Conservation (phyloP, 345 rosid species). For the Reutealis trisperma region DNA sequence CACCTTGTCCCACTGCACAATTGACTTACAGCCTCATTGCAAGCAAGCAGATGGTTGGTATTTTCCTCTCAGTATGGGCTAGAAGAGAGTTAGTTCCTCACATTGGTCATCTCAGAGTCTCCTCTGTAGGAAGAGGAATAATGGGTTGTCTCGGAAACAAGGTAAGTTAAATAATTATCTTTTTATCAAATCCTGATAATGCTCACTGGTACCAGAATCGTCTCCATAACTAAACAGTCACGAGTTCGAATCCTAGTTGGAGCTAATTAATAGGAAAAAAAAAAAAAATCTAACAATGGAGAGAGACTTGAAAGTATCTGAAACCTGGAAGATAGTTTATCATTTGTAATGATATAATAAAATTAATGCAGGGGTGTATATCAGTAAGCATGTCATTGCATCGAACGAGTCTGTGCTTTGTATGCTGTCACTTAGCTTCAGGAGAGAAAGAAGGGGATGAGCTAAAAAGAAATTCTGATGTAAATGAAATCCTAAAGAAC, state of each 20-base stretch:
- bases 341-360: too few relatives aligned
- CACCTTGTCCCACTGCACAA: slow-evolving; percentile 27
- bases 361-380: slow-evolving; percentile 70
- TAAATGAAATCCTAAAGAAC: slow-evolving; percentile 72
- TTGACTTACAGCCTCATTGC: slow-evolving; percentile 57
- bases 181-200: not conserved
- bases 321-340: too few relatives aligned
- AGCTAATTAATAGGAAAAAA: too few relatives aligned
- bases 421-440: slow-evolving; percentile 92
- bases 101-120: slow-evolving; percentile 80
- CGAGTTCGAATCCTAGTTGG: too few relatives aligned
- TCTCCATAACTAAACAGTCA: too few relatives aligned
- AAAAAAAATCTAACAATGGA: too few relatives aligned
- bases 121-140: slow-evolving; percentile 87
- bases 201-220: not conserved
- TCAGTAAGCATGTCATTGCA: slow-evolving; percentile 92
- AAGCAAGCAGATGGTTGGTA: slow-evolving; percentile 97
- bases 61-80: slow-evolving; percentile 88
- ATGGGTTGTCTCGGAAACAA: slow-evolving; percentile 94
- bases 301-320: too few relatives aligned
- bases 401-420: slow-evolving; percentile 89
- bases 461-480: slow-evolving; percentile 84
- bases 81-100: slow-evolving; percentile 77
- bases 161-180: slow-evolving; percentile 32
- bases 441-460: slow-evolving; percentile 98